Conservation (phyloP, 2,329 filamentous ascomycete species). For the Fusarium coffeatum region DNA sequence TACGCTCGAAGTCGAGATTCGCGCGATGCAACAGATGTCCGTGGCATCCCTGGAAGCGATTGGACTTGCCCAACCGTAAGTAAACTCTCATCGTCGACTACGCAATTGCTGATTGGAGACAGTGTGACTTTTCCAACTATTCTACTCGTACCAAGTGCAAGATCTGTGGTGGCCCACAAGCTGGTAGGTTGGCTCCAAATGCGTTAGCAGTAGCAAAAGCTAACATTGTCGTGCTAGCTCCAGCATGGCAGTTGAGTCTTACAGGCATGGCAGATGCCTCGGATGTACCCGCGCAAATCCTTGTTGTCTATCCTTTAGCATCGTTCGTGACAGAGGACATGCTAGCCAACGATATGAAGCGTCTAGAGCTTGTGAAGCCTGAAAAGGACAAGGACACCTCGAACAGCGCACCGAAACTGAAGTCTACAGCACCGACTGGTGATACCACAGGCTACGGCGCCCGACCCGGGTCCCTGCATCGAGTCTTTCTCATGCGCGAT, state of each 20-base stretch:
- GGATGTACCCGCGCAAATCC: slow-evolving; percentile 75
- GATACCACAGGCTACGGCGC: slow-evolving; percentile 74
- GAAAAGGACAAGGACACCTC: slow-evolving; percentile 59
- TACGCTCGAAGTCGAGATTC: slow-evolving; percentile 56
- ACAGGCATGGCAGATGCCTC: slow-evolving; percentile 63
- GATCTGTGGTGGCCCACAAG: slow-evolving; percentile 50
- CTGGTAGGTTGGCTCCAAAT: slow-evolving; percentile 43
- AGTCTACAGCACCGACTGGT: slow-evolving; percentile 67
- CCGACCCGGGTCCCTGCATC: slow-evolving; percentile 77
- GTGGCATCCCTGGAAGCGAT: slow-evolving; percentile 40
- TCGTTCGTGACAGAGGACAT: slow-evolving; percentile 77
- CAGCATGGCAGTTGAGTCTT: slow-evolving; percentile 53
- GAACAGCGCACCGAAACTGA: slow-evolving; percentile 64
- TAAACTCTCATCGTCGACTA: neutral
- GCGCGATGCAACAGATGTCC: slow-evolving; percentile 46
- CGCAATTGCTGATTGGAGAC: slow-evolving; percentile 27
- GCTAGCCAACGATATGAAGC: slow-evolving; percentile 77
- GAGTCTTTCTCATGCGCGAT: slow-evolving; percentile 82
- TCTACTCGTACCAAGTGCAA: slow-evolving; percentile 54
- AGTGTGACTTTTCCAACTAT: slow-evolving; percentile 58
- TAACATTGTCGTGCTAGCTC: slow-evolving; percentile 29
- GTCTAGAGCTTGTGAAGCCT: slow-evolving; percentile 74
- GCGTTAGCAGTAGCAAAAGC: neutral
- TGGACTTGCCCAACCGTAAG: slow-evolving; percentile 54
- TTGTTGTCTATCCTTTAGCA: slow-evolving; percentile 79